Evolutionary conservation across 2,329 filamentous ascomycete genomes (phyloP), one percentile per base, ranked within the genome.

Genomic region (Sclerotinia minor): DNA sequence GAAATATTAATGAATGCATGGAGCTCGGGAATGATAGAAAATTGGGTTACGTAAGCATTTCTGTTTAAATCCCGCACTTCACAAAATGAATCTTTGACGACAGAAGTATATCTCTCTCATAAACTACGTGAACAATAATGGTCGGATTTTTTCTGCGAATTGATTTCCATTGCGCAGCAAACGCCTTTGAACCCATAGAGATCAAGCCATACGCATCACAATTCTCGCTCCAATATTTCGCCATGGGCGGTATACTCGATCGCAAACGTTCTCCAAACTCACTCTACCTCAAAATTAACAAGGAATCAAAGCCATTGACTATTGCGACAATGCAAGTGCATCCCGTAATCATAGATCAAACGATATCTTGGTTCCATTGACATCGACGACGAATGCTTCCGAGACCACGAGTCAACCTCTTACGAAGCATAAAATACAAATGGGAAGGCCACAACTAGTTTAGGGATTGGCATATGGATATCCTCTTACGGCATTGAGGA

Each of bases 101-200:
- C 3, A 21, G 29, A 2, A 13, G 0, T 21, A 6, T 32, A 8
- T 6, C 21, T 1, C 3, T 13, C 21, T 54, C 17, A 2, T 1
- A 11, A n/a, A n/a, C n/a, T n/a, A n/a, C n/a, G n/a, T n/a, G n/a
- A n/a, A n/a, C n/a, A n/a, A n/a, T n/a, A n/a, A n/a, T n/a, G n/a
- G n/a, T n/a, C n/a, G n/a, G n/a, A n/a, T n/a, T n/a, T 19, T 54
- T 19, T n/a, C 29, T 2, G 4, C 5, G 13, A 9, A 7, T 35
- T 35, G 4, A 55, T n/a, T 1, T n/a, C n/a, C 7, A 15, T 19
- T n/a, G 29, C 4, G 17, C 29, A 35, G 19, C 52, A 35, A 55
- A n/a, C 5, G 19, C 9, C 32, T 9, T 54, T 54, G 26, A n/a
- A n/a, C n/a, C n/a, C n/a, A n/a, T n/a, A n/a, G 19, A 32, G 15